These are phyloP conservation scores for Hemisphaericaspora subhashii DNA, from an alignment of 1,139 yeast species.

Conservation along the genomic window DNA sequence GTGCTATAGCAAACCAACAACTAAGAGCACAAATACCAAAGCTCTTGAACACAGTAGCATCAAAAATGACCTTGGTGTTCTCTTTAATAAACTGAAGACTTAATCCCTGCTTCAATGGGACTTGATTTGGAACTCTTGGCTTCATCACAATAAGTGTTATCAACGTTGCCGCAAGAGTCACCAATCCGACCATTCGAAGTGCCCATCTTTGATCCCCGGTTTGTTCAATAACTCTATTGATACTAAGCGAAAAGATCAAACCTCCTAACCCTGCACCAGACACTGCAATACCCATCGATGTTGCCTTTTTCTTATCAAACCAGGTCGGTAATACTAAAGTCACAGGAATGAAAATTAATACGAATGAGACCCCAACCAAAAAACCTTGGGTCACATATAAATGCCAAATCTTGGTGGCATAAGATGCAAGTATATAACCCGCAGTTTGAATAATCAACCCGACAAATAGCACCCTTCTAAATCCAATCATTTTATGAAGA, in stretches of 20 bases:
- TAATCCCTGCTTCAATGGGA: constrained; percentile 24
- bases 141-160: constrained; percentile 38
- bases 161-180: constrained; percentile 42
- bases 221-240: constrained; percentile 45
- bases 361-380: constrained; percentile 60
- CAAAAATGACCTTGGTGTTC: constrained; percentile 26
- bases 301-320: constrained; percentile 57
- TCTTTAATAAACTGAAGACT: constrained; percentile 20
- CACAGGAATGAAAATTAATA: constrained; percentile 60
- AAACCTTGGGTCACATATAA: constrained; percentile 71
- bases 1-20: constrained; percentile 56
- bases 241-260: constrained; percentile 49
- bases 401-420: constrained; percentile 61
- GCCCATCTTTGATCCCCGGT: constrained; percentile 69
- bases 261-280: constrained; percentile 72
- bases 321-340: constrained; percentile 60
- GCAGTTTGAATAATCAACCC: constrained; percentile 56
- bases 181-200: constrained; percentile 56
- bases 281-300: constrained; percentile 61
- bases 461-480: constrained; percentile 33
- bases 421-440: constrained; percentile 65
- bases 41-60: constrained; percentile 30
- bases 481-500: constrained; percentile 34
- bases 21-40: constrained; percentile 45
- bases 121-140: constrained; percentile 41